A percentile compares a stretch with the other conserved stretches of the same genome.
Conservation (phyloP, 1,284 basidiomycete species). For the Trametes versicolor region DNA sequence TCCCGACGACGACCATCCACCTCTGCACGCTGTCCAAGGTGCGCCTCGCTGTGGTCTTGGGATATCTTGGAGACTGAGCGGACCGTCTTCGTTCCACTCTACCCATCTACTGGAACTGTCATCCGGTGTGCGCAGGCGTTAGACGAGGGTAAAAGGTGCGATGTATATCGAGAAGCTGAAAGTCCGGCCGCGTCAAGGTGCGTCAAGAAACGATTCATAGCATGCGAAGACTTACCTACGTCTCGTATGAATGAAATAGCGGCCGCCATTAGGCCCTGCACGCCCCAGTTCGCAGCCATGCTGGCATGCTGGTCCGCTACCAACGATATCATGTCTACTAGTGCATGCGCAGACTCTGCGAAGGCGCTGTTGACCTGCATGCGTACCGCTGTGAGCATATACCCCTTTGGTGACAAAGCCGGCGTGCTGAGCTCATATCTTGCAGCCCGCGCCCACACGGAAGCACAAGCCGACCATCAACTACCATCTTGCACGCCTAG, state of each 20-base stretch:
- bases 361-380: constrained; percentile 85
- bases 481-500: constrained; percentile 83
- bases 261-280: constrained; percentile 48
- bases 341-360: constrained; percentile 73
- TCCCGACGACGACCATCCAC: constrained; percentile 20
- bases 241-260: constrained; percentile 19
- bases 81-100: neutral
- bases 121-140: neutral
- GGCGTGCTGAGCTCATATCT: constrained; percentile 2
- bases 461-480: constrained; percentile 80
- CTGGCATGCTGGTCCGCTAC: constrained; percentile 93
- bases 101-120: neutral
- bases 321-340: constrained; percentile 71
- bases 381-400: constrained; percentile 79
- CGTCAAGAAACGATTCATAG: constrained; percentile 32
- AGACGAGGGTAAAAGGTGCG: constrained; percentile 36
- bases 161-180: constrained; percentile 84
- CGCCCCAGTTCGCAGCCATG: constrained; percentile 82
- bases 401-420: constrained; percentile 8
- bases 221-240: neutral
- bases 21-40: constrained; percentile 19
- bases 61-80: neutral
- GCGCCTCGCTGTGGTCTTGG: neutral
- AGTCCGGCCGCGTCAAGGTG: constrained; percentile 82
- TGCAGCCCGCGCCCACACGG: constrained; percentile 71